Conservation (phyloP, 2,329 filamentous ascomycete genomes). For the Laburnicola sp. region DNA sequence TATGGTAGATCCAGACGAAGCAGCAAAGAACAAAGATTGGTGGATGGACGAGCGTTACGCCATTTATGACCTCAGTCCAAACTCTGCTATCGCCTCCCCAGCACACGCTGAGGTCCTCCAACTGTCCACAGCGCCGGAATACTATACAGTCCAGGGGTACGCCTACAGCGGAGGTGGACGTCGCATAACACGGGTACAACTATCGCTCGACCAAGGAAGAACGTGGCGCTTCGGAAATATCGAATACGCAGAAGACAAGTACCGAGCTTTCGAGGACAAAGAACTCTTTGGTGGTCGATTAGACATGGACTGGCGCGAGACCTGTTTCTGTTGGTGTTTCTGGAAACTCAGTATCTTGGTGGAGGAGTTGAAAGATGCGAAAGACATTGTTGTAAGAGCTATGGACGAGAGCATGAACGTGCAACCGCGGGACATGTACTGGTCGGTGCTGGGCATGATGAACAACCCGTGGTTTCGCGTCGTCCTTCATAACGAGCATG, state of each 20-base stretch:
- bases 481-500: slow-evolving; percentile 69
- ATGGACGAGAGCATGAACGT: slow-evolving; percentile 91
- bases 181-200: slow-evolving; percentile 77
- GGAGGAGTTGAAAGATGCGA: slow-evolving; percentile 62
- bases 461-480: slow-evolving; percentile 94
- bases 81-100: slow-evolving; percentile 79
- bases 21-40: slow-evolving; percentile 70
- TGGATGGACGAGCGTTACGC: slow-evolving; percentile 91
- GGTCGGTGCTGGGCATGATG: slow-evolving; percentile 96
- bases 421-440: slow-evolving; percentile 93
- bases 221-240: slow-evolving; percentile 78
- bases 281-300: slow-evolving; percentile 74
- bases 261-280: slow-evolving; percentile 66
- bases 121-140: slow-evolving; percentile 52
- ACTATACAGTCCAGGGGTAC: slow-evolving; percentile 75
- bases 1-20: slow-evolving; percentile 79
- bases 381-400: slow-evolving; percentile 77
- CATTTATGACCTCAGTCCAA: slow-evolving; percentile 88
- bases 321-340: slow-evolving; percentile 89
- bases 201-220: slow-evolving; percentile 80
- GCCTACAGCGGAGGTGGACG: slow-evolving; percentile 88
- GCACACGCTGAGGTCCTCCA: slow-evolving; percentile 72
- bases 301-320: slow-evolving; percentile 81
- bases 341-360: slow-evolving; percentile 75
- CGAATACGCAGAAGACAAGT: slow-evolving; percentile 82